These are phyloP conservation scores for Cucumis hystrix DNA, from an alignment of 306 rosid genomes.

Conservation along the genomic window DNA sequence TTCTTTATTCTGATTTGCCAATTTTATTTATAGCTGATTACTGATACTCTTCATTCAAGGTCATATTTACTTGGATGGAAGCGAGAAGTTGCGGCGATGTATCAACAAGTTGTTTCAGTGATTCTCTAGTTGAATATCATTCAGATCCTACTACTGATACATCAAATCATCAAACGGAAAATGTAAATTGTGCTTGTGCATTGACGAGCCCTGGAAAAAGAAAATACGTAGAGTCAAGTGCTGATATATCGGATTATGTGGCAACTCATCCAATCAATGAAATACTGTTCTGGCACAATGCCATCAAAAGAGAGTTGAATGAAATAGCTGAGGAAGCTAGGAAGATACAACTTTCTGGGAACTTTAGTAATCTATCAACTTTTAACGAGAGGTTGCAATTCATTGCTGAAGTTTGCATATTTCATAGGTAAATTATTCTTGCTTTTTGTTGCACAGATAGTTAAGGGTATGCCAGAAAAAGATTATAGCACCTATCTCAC, in stretches of 20 bases:
- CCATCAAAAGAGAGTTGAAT: conserved; percentile 70
- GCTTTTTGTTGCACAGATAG: neutral
- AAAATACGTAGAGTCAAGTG: conserved; percentile 50
- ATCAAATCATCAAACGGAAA: conserved; percentile 27
- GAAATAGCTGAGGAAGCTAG: conserved; percentile 64
- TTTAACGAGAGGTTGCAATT: conserved; percentile 86
- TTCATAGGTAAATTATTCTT: conserved; percentile 65
- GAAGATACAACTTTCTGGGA: conserved; percentile 43
- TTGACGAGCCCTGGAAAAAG: conserved; percentile 58
- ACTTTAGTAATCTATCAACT: conserved; percentile 68
- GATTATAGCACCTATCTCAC: neutral
- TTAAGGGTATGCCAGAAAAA: neutral
- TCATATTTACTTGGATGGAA: conserved; percentile 90
- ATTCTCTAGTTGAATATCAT: conserved; percentile 31
- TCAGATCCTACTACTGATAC: conserved; percentile 26
- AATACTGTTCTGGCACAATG: conserved; percentile 95
- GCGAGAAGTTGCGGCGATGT: conserved; percentile 26
- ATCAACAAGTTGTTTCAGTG: conserved; percentile 24
- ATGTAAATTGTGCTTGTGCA: conserved; percentile 43
- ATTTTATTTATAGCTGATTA: conserved; percentile 2
- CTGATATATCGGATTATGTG: conserved; percentile 34
- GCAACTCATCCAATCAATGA: conserved; percentile 81
- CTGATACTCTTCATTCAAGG: conserved; percentile 41
- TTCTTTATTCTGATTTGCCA: neutral
- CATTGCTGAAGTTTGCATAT: conserved; percentile 95